phyloP scores from a whole-genome alignment of 768 basidiomycete genomes.

The Xerocomus brunneocitrinus region DNA sequence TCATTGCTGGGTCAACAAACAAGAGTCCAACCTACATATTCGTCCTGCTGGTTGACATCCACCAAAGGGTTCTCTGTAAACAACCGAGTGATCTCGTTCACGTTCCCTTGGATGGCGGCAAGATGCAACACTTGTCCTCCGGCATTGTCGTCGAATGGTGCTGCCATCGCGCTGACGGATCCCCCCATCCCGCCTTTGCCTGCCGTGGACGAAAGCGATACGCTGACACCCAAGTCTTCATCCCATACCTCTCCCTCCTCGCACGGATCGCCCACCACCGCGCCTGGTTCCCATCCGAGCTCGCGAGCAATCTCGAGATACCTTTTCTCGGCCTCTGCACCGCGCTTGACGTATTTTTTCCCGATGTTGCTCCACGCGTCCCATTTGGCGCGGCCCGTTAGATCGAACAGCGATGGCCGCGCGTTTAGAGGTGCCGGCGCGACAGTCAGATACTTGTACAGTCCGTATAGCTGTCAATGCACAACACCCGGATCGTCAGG shows the following conservation, averaged over 20 bases:
- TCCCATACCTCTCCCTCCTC: slow-evolving; percentile 40
- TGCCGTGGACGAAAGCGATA: slow-evolving; percentile 20
- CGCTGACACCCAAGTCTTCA: slow-evolving; percentile 32
- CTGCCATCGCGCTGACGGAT: slow-evolving; percentile 56
- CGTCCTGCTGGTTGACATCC: slow-evolving; percentile 60
- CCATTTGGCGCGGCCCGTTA: slow-evolving; percentile 81
- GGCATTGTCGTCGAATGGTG: slow-evolving; percentile 38
- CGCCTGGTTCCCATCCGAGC: slow-evolving; percentile 61
- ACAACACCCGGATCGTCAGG: slow-evolving; percentile 23
- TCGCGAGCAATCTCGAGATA: slow-evolving; percentile 66
- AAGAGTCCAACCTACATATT: slow-evolving; percentile 55
- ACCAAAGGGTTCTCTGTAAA: slow-evolving; percentile 38
- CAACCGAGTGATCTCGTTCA: slow-evolving; percentile 39
- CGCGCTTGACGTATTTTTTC: slow-evolving; percentile 42
- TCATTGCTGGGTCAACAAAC: slow-evolving; percentile 1
- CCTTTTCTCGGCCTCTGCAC: slow-evolving; percentile 49
- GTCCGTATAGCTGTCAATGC: slow-evolving; percentile 67
- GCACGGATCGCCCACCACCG: slow-evolving; percentile 5
- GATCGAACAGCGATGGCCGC: slow-evolving; percentile 74
- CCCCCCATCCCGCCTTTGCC: slow-evolving; percentile 46
- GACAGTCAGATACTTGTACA: slow-evolving; percentile 74
- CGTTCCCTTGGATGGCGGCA: slow-evolving; percentile 56
- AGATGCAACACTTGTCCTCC: slow-evolving; percentile 51
- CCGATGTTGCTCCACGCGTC: slow-evolving; percentile 67
- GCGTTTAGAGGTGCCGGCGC: slow-evolving; percentile 48